A percentile compares a stretch with the other conserved stretches of the same genome.
Conservation (phyloP, 73 alveolate genomes). For the Tetrahymena borealis region DNA sequence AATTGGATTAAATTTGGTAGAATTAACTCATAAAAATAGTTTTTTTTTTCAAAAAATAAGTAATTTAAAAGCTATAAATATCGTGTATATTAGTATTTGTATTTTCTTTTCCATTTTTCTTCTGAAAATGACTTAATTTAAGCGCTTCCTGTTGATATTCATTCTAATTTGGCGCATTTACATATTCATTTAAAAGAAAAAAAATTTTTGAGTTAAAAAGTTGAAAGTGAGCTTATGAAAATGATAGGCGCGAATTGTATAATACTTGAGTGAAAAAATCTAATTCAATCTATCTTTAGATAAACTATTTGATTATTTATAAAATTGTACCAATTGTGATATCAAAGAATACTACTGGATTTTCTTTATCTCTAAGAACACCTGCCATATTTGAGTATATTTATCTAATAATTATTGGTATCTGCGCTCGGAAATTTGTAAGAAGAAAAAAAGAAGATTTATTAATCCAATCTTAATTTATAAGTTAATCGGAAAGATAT, state of each 20-base stretch:
- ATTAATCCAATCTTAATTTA: too few relatives aligned
- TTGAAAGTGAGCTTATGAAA: background rate
- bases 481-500: too few relatives aligned
- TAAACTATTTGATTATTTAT: background rate
- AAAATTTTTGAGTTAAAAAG: background rate
- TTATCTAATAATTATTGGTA: background rate
- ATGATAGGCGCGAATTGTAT: background rate
- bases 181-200: constrained; percentile 21
- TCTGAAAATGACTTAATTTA: too few relatives aligned
- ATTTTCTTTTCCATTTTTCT: too few relatives aligned
- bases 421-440: too few relatives aligned
- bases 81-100: too few relatives aligned
- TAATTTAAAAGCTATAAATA: too few relatives aligned
- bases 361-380: constrained; percentile 2
- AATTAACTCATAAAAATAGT: too few relatives aligned
- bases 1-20: too few relatives aligned
- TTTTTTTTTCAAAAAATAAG: too few relatives aligned
- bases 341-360: constrained; percentile 40
- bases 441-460: too few relatives aligned
- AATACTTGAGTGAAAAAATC: background rate
- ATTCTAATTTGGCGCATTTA: constrained; percentile 39
- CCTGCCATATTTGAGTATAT: background rate
- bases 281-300: background rate
- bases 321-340: background rate
- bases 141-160: too few relatives aligned